These are phyloP conservation scores for Chrysosporium keratinophilum DNA, from an alignment of 2,329 filamentous ascomycete species.

Conservation along the genomic window DNA sequence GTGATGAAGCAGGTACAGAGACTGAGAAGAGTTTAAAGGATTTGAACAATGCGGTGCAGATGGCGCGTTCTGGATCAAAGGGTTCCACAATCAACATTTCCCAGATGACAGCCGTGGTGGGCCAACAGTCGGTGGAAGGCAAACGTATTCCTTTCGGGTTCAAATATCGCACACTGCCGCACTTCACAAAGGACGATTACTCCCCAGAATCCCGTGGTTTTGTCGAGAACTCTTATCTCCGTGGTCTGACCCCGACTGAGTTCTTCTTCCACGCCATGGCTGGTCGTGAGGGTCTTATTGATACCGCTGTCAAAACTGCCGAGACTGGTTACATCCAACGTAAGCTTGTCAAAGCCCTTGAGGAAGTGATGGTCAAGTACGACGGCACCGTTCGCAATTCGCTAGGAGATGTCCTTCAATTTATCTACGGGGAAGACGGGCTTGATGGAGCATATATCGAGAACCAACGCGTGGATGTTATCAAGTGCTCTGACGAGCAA, in stretches of 20 bases:
- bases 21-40: constrained; percentile 91
- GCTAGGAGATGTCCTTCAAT: constrained; percentile 89
- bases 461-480: constrained; percentile 78
- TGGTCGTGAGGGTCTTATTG: constrained; percentile 98
- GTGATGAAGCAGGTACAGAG: constrained; percentile 88
- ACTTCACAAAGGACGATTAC: constrained; percentile 99
- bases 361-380: constrained; percentile 96
- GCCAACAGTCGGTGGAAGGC: constrained; percentile 95
- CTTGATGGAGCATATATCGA: constrained; percentile 90
- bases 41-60: constrained; percentile 90
- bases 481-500: constrained; percentile 64
- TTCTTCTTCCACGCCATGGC: constrained; percentile 99
- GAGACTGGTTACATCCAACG: constrained; percentile 99
- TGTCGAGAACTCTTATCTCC: constrained; percentile 95
- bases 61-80: constrained; percentile 95
- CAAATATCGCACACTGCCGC: constrained; percentile 91
- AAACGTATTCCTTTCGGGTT: constrained; percentile 99
- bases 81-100: constrained; percentile 99
- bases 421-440: constrained; percentile 95
- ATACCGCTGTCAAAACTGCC: constrained; percentile 98
- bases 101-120: constrained; percentile 96
- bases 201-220: constrained; percentile 94
- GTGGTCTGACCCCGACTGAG: constrained; percentile 86
- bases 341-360: constrained; percentile 92
- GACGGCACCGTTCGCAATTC: constrained; percentile 97